phyloP scores from a whole-genome alignment of 352 stramenopile species.

The Elongisporangium senticosum region DNA sequence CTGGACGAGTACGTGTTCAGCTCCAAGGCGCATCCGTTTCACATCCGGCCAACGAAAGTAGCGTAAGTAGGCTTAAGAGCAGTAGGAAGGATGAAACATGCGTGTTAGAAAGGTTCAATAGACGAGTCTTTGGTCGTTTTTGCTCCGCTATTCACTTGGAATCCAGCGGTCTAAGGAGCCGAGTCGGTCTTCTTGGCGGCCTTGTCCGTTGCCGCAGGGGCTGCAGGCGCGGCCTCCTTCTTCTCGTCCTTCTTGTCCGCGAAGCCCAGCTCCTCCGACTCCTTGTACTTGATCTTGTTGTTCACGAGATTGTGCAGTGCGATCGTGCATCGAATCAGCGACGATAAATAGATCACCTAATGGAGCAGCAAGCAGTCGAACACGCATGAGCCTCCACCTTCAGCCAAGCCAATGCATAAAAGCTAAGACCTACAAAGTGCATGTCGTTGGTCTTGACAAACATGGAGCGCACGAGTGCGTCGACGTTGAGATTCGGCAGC shows the following conservation, averaged over 20 bases:
- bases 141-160: neutral
- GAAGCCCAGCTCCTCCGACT: constrained; percentile 73
- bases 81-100: neutral
- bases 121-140: neutral
- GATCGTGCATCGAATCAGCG: constrained; percentile 97
- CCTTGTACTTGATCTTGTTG: constrained; percentile 98
- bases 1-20: constrained; percentile 96
- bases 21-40: constrained; percentile 92
- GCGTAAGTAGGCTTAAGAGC: neutral
- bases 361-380: constrained; percentile 5
- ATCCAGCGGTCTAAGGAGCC: constrained; percentile 24
- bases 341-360: constrained; percentile 96
- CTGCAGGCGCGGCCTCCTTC: constrained; percentile 21
- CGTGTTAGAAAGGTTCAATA: neutral
- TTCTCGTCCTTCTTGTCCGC: constrained; percentile 69
- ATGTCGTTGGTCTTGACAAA: constrained; percentile 99
- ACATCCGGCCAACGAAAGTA: constrained; percentile 22
- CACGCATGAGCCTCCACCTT: constrained; percentile 1
- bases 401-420: neutral
- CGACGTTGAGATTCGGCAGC: constrained; percentile 97
- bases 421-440: constrained; percentile 88
- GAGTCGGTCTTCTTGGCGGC: constrained; percentile 31
- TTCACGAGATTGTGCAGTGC: constrained; percentile 98
- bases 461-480: constrained; percentile 95
- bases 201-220: constrained; percentile 15